These are phyloP conservation scores for Paspalum vaginatum DNA, from an alignment of 176 grass and related monocot species.

Conservation along the genomic window DNA sequence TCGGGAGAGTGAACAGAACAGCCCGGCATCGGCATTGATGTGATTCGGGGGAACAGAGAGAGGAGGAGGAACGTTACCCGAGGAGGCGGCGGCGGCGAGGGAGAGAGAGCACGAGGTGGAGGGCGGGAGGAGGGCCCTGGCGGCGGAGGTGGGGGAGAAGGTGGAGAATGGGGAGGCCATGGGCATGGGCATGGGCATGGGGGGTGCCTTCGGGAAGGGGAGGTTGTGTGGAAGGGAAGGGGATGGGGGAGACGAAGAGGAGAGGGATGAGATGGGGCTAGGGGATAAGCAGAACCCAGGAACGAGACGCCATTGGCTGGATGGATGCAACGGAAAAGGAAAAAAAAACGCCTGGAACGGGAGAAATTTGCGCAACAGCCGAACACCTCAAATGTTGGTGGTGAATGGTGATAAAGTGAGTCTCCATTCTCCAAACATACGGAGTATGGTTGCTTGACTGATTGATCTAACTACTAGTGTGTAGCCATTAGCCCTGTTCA, in stretches of 20 bases:
- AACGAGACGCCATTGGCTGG: not conserved
- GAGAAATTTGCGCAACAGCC: too few species aligned
- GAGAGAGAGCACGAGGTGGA: conserved; percentile 37
- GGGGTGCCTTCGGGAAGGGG: not conserved
- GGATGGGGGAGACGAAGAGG: conserved; percentile 39
- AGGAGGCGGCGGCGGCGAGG: conserved; percentile 22
- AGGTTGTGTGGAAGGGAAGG: not conserved
- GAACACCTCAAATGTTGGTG: too few species aligned
- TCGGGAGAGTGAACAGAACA: not conserved
- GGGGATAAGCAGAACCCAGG: conserved; percentile 34
- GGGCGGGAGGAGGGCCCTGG: conserved; percentile 40
- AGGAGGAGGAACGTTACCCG: conserved; percentile 22
- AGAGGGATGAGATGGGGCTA: conserved; percentile 8
- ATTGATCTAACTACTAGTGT: too few species aligned
- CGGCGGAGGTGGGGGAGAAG: conserved; percentile 43
- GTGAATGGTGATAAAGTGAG: too few species aligned
- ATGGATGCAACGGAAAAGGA: not conserved
- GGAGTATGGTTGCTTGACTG: too few species aligned
- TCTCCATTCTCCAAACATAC: too few species aligned
- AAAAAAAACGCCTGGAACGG: too few species aligned
- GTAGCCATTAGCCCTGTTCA: too few species aligned
- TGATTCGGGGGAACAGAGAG: not conserved
- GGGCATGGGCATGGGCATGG: not conserved
- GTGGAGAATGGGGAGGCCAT: conserved; percentile 45
- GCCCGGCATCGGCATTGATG: too few species aligned